Percentiles rank a stretch among this genome's conserved stretches.
phyloP scores from a whole-genome alignment of 805 yeast species.

The Pichia scutulata region DNA sequence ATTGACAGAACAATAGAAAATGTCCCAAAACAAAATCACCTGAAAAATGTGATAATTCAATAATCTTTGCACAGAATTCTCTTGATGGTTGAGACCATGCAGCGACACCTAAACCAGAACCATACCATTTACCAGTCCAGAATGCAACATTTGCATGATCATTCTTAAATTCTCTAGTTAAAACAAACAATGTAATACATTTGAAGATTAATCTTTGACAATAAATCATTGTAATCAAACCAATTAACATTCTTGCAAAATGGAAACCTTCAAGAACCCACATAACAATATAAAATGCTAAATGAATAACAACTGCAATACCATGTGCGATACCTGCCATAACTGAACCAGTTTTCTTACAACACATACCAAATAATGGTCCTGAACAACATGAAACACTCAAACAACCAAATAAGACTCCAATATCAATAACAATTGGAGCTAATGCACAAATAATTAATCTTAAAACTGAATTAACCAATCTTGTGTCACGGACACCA shows the following conservation, averaged over 20 bases:
- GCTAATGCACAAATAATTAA: conserved; percentile 74
- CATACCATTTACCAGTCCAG: conserved; percentile 99
- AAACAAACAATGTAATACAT: conserved; percentile 63
- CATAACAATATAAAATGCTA: conserved; percentile 86
- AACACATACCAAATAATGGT: conserved; percentile 88
- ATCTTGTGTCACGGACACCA: conserved; percentile 51
- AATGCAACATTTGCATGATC: conserved; percentile 95
- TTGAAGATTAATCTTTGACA: conserved; percentile 85
- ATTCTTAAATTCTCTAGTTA: conserved; percentile 94
- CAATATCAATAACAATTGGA: conserved; percentile 87
- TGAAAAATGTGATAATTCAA: conserved; percentile 91
- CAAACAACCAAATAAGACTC: conserved; percentile 68
- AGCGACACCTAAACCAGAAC: conserved; percentile 85
- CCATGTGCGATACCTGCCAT: conserved; percentile 96
- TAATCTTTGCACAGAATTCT: conserved; percentile 89
- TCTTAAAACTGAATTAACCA: conserved; percentile 67
- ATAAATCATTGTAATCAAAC: conserved; percentile 76
- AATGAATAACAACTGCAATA: conserved; percentile 80
- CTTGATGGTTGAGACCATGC: conserved; percentile 94
- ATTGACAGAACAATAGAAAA: conserved; percentile 74
- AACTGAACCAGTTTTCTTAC: conserved; percentile 94
- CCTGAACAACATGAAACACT: conserved; percentile 95
- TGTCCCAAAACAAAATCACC: conserved; percentile 96
- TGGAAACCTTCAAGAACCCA: conserved; percentile 95
- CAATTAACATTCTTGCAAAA: conserved; percentile 80